Percentiles rank a stretch among this genome's conserved stretches.
Conservation (phyloP, 2,329 filamentous ascomycete species). For the Alternaria burnsii region DNA sequence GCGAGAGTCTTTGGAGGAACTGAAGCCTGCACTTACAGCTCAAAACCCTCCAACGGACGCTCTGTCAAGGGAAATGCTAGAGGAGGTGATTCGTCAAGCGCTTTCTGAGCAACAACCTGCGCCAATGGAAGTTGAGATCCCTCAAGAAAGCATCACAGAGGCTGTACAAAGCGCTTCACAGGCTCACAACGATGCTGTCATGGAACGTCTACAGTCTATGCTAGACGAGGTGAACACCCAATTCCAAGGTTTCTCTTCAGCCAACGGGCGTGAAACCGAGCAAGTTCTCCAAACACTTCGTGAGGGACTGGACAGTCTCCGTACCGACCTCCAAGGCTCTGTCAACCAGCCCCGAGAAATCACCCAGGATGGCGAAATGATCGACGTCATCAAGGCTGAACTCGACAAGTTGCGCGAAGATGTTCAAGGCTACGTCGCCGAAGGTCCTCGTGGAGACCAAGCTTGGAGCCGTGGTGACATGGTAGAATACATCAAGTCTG, state of each 20-base stretch:
- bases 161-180: constrained; percentile 65
- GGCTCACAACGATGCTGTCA: constrained; percentile 66
- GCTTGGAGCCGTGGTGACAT: constrained; percentile 55
- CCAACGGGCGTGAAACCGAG: constrained; percentile 82
- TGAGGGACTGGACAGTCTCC: constrained; percentile 83
- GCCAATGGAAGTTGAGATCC: constrained; percentile 57
- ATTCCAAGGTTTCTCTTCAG: constrained; percentile 80
- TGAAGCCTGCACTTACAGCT: constrained; percentile 63
- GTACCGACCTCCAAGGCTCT: constrained; percentile 81
- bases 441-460: constrained; percentile 54
- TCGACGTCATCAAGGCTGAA: constrained; percentile 71
- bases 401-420: constrained; percentile 71
- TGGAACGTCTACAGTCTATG: constrained; percentile 66
- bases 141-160: constrained; percentile 63
- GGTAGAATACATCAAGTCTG: constrained; percentile 61
- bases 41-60: constrained; percentile 52
- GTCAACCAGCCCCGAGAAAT: constrained; percentile 75
- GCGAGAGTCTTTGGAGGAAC: constrained; percentile 84
- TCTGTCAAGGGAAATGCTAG: constrained; percentile 63
- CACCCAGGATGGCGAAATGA: constrained; percentile 78
- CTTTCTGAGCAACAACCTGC: constrained; percentile 59
- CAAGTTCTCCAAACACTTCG: constrained; percentile 88
- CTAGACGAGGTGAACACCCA: constrained; percentile 69
- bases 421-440: constrained; percentile 62
- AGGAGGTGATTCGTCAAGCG: constrained; percentile 67